Evolutionary conservation across 345 rosid species (phyloP).

Genomic region (Rubroshorea leprosula): DNA sequence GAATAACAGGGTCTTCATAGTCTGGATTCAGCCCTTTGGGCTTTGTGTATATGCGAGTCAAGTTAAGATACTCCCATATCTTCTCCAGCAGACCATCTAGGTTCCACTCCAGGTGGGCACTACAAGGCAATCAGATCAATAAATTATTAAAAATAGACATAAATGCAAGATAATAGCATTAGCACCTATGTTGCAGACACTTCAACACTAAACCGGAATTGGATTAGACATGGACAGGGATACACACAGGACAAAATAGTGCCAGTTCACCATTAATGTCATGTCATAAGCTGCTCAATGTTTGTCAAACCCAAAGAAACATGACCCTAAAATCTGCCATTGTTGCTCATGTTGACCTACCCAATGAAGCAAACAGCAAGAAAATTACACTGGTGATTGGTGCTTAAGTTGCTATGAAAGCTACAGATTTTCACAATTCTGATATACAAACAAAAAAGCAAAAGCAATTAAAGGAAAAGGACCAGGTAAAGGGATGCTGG

Average conservation of each 20-base stretch:
- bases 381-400: too few species aligned
- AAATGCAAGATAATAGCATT: background rate
- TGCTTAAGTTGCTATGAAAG: too few species aligned
- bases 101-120: conserved; percentile 98
- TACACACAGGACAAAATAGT: background rate
- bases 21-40: conserved; percentile 98
- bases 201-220: background rate
- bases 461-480: too few species aligned
- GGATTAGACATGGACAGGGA: background rate
- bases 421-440: too few species aligned
- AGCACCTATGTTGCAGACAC: background rate
- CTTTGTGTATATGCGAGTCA: conserved; percentile 91
- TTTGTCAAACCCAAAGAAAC: too few species aligned
- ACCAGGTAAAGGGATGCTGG: too few species aligned
- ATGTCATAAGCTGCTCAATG: too few species aligned
- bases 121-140: conserved; percentile 21
- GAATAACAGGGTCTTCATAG: conserved; percentile 90
- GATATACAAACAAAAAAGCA: too few species aligned
- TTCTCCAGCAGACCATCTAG: conserved; percentile 86
- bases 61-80: conserved; percentile 87
- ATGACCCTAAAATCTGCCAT: too few species aligned
- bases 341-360: too few species aligned
- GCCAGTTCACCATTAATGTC: too few species aligned
- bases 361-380: too few species aligned
- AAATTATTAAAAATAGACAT: background rate